Evolutionary conservation across 2,329 filamentous ascomycete species (phyloP).

Genomic region (Lachnellula arida): DNA sequence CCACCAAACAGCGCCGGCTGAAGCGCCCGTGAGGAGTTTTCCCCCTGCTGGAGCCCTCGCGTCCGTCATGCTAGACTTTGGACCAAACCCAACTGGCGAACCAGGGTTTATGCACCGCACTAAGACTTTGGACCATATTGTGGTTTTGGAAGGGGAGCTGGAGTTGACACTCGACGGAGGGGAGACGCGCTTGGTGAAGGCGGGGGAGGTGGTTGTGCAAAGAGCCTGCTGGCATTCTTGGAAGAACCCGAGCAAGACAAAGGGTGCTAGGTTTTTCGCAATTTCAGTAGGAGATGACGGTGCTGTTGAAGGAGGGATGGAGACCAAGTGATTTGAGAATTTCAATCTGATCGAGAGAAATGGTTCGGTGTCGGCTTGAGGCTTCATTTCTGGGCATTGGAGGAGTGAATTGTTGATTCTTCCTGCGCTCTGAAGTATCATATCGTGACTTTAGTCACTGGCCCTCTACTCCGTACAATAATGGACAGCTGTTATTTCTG

Average conservation of each 20-base stretch:
- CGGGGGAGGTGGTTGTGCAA: slow-evolving; percentile 38
- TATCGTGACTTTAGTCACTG: too few species aligned
- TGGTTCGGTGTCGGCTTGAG: too few species aligned
- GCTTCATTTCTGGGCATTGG: too few species aligned
- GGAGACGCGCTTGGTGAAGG: slow-evolving; percentile 34
- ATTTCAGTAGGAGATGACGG: slow-evolving; percentile 12
- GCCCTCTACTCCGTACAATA: too few species aligned
- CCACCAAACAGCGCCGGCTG: slow-evolving; percentile 1
- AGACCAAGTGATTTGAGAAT: background rate
- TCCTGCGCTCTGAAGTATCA: too few species aligned
- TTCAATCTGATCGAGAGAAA: too few species aligned
- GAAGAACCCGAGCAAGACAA: slow-evolving; percentile 25
- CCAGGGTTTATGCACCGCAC: slow-evolving; percentile 37
- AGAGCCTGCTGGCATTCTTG: slow-evolving; percentile 40
- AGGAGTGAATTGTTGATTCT: too few species aligned
- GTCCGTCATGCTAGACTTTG: slow-evolving; percentile 5
- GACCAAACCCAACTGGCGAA: slow-evolving; percentile 6
- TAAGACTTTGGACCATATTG: slow-evolving; percentile 36
- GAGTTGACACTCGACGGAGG: slow-evolving; percentile 36
- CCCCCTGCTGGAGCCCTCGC: slow-evolving; percentile 5
- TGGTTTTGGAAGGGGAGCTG: slow-evolving; percentile 36
- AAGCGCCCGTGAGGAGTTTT: slow-evolving; percentile 1
- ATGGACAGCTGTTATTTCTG: too few species aligned
- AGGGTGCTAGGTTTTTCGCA: slow-evolving; percentile 11
- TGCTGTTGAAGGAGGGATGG: slow-evolving; percentile 12